Evolutionary conservation across 768 basidiomycete genomes (phyloP).

Genomic region (Tulasnella sp.): DNA sequence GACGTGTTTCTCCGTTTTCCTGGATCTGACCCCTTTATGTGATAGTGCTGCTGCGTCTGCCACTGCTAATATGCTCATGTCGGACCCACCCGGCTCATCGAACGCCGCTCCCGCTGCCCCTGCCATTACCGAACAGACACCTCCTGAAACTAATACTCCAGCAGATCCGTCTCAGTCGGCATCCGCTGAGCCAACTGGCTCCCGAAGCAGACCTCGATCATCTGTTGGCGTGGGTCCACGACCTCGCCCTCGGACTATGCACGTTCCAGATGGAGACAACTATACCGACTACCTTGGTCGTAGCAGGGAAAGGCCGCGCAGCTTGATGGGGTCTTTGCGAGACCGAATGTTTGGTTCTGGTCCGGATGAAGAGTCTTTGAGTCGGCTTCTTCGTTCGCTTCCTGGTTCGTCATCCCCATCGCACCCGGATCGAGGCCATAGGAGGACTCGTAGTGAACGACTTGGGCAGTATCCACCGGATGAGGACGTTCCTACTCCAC

Average conservation of each 20-base stretch:
- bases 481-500: not conserved
- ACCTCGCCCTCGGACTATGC: slow-evolving; percentile 2
- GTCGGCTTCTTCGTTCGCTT: not conserved
- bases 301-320: slow-evolving; percentile 1
- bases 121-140: not conserved
- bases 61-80: slow-evolving; percentile 17
- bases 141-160: not conserved
- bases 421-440: not conserved
- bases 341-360: slow-evolving; percentile 7
- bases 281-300: not conserved
- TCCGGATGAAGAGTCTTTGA: not conserved
- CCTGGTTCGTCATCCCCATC: not conserved
- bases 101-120: not conserved
- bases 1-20: not conserved
- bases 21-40: not conserved
- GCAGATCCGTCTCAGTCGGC: not conserved
- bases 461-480: not conserved
- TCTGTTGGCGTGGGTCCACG: slow-evolving; percentile 11
- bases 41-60: slow-evolving; percentile 16
- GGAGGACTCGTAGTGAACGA: not conserved
- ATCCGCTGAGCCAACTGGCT: not conserved
- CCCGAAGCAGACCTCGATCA: not conserved
- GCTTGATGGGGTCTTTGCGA: slow-evolving; percentile 11
- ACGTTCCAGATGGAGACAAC: not conserved
- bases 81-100: slow-evolving; percentile 9